These are phyloP conservation scores for Huntiella omanensis DNA, from an alignment of 2,329 filamentous ascomycete genomes.

Conservation along the genomic window DNA sequence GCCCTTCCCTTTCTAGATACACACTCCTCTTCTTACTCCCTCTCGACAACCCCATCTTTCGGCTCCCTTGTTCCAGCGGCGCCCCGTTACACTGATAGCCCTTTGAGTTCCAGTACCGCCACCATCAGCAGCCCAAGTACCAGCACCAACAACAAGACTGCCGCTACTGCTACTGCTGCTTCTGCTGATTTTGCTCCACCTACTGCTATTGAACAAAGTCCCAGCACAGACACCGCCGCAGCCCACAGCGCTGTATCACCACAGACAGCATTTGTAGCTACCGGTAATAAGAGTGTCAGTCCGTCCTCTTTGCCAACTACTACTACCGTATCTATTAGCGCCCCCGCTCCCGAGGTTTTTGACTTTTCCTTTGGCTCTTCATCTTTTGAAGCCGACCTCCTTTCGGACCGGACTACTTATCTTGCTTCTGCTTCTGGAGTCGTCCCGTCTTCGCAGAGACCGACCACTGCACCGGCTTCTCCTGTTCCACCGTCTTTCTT, in stretches of 20 bases:
- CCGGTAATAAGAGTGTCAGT: neutral
- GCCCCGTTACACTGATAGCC: slow-evolving; percentile 4
- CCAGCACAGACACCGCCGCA: slow-evolving; percentile 3
- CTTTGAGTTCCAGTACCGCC: neutral
- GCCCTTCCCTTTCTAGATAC: slow-evolving; percentile 16
- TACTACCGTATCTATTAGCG: slow-evolving; percentile 3
- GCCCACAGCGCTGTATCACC: slow-evolving; percentile 4
- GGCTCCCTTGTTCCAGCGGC: slow-evolving; percentile 1
- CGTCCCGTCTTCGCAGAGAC: neutral
- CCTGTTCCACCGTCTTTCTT: slow-evolving; percentile 9
- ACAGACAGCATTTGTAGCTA: slow-evolving; percentile 3
- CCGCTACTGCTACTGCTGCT: neutral
- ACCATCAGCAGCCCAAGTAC: neutral
- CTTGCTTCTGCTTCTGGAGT: slow-evolving; percentile 4
- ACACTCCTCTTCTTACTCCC: slow-evolving; percentile 13
- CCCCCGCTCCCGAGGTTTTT: slow-evolving; percentile 1
- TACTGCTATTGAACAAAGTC: neutral
- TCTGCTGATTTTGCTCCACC: neutral
- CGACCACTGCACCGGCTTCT: slow-evolving; percentile 3
- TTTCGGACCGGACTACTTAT: slow-evolving; percentile 2
- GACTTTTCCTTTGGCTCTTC: slow-evolving; percentile 11
- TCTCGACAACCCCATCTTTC: slow-evolving; percentile 7
- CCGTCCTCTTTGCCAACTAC: too few species aligned
- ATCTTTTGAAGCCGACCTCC: slow-evolving; percentile 7
- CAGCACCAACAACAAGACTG: neutral